These are phyloP conservation scores for Hyparrhenia diplandra DNA, from an alignment of 176 grass and related monocot species.

Conservation along the genomic window DNA sequence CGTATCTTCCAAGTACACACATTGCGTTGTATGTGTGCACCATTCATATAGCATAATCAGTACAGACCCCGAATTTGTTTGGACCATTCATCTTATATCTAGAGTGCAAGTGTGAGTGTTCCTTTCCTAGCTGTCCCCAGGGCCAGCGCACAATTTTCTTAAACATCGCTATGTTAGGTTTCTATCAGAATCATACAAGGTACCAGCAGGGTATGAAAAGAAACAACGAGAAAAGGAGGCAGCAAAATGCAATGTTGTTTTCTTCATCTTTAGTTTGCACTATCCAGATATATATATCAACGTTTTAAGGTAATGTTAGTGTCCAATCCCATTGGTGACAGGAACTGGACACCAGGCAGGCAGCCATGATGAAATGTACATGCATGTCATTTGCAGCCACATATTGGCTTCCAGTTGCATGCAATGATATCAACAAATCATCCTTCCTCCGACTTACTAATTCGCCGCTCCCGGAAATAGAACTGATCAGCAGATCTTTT, in stretches of 20 bases:
- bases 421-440: neutral
- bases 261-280: constrained; percentile 12
- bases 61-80: constrained; percentile 9
- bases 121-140: constrained; percentile 33
- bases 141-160: constrained; percentile 26
- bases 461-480: neutral
- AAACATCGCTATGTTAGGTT: constrained; percentile 40
- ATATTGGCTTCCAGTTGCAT: neutral
- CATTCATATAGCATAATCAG: constrained; percentile 22
- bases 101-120: neutral
- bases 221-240: neutral
- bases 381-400: constrained; percentile 6
- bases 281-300: constrained; percentile 2
- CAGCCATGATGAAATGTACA: neutral
- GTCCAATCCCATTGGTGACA: neutral
- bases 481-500: constrained; percentile 24
- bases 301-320: constrained; percentile 1
- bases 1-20: constrained; percentile 35
- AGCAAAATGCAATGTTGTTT: constrained; percentile 4
- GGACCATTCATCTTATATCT: constrained; percentile 33
- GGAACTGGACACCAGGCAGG: constrained; percentile 4
- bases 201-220: constrained; percentile 8
- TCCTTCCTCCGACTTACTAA: neutral
- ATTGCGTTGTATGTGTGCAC: neutral
- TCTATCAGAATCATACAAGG: constrained; percentile 20